Evolutionary conservation across 2,329 filamentous ascomycete genomes (phyloP).

Genomic region (Byssothecium circinans): DNA sequence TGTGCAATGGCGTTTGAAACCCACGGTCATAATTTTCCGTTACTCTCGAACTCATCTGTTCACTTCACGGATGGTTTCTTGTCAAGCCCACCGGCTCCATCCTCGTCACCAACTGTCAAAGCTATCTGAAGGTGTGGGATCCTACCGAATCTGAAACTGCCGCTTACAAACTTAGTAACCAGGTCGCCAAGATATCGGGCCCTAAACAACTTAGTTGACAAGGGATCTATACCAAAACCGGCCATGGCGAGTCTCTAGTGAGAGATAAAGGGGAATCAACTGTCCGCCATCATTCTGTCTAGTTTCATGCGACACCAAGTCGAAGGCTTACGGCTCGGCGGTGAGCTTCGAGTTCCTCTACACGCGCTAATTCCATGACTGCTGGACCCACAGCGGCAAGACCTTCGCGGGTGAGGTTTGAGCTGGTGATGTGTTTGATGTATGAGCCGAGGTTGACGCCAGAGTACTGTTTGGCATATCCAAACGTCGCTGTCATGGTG

Average conservation of each 20-base stretch:
- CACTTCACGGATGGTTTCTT: background rate
- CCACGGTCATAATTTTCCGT: background rate
- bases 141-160: background rate
- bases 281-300: background rate
- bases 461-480: conserved; percentile 97
- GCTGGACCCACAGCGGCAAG: conserved; percentile 81
- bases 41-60: background rate
- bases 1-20: background rate
- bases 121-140: background rate
- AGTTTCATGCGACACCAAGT: conserved; percentile 46
- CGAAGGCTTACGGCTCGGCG: conserved; percentile 71
- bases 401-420: conserved; percentile 83
- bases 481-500: conserved; percentile 76
- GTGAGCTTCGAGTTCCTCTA: conserved; percentile 94
- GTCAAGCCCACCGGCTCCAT: background rate
- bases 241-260: no score
- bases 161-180: conserved; percentile 1
- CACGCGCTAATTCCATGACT: conserved; percentile 92
- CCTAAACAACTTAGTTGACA: background rate
- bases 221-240: background rate
- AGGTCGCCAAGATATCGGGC: background rate
- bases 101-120: background rate
- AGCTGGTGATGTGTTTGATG: conserved; percentile 96
- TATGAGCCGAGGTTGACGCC: conserved; percentile 96
- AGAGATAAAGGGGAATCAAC: background rate